Conservation (phyloP, 2,329 filamentous ascomycete species). For the Scopulariopsis brevicaulis region DNA sequence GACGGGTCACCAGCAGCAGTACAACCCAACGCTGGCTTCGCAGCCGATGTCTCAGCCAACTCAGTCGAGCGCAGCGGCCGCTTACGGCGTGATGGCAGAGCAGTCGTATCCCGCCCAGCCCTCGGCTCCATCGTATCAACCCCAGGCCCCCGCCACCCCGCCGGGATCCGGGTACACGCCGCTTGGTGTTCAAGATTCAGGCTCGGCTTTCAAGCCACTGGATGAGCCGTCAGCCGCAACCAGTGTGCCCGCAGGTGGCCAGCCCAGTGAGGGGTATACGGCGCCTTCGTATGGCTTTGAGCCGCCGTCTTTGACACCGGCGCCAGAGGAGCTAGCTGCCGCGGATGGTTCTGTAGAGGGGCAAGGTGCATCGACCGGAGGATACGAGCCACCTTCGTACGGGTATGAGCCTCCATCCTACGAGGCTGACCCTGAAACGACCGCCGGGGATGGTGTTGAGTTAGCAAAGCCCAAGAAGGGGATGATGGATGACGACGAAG, state of each 20-base stretch:
- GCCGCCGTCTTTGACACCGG: slow-evolving; percentile 25
- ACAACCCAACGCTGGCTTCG: not conserved
- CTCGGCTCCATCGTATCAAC: not conserved
- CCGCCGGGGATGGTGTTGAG: slow-evolving; percentile 23
- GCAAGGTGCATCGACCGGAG: slow-evolving; percentile 16
- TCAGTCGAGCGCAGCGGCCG: not conserved
- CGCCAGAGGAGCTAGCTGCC: slow-evolving; percentile 9
- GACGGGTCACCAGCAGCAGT: slow-evolving; percentile 10
- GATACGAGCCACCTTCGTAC: slow-evolving; percentile 51
- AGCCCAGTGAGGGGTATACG: not conserved
- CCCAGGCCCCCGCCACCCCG: not conserved
- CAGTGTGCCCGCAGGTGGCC: not conserved
- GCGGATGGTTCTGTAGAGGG: not conserved
- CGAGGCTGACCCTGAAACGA: slow-evolving; percentile 33
- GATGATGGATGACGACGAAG: slow-evolving; percentile 75
- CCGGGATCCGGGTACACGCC: slow-evolving; percentile 7
- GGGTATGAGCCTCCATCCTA: slow-evolving; percentile 46
- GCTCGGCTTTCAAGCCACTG: not conserved
- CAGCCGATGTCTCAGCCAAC: not conserved
- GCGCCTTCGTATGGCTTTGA: slow-evolving; percentile 38
- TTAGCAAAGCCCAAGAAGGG: slow-evolving; percentile 56
- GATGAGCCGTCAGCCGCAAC: not conserved
- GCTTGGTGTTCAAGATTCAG: not conserved
- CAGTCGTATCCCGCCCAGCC: not conserved
- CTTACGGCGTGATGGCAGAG: not conserved